A percentile compares a stretch with the other conserved stretches of the same genome.
Evolutionary conservation across 176 grass and related monocot genomes (phyloP).

Genomic region (Neostapfia colusana): DNA sequence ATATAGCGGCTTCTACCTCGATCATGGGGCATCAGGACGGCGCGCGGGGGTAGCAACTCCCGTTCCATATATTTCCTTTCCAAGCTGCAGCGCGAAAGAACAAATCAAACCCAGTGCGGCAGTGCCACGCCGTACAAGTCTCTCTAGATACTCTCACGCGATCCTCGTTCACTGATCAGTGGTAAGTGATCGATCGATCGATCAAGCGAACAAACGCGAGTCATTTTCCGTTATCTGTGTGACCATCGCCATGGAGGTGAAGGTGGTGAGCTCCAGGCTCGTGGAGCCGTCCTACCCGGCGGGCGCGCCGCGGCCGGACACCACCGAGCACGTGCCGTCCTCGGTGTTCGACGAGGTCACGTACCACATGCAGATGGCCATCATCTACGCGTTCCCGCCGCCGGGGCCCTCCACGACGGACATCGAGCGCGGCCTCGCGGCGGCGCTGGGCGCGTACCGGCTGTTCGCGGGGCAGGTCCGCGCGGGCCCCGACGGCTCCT

Average conservation of each 20-base stretch:
- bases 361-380: constrained; percentile 52
- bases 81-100: too few relatives aligned
- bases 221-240: not conserved
- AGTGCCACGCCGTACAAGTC: too few relatives aligned
- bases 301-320: constrained; percentile 3
- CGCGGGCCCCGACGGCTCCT: constrained; percentile 1
- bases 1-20: too few relatives aligned
- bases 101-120: too few relatives aligned
- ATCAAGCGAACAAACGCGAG: not conserved
- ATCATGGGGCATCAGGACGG: too few relatives aligned
- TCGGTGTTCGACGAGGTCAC: constrained; percentile 61
- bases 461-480: constrained; percentile 50
- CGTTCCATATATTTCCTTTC: too few relatives aligned
- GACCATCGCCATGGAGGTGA: constrained; percentile 49
- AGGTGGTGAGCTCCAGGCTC: constrained; percentile 50
- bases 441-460: constrained; percentile 38
- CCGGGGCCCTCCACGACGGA: constrained; percentile 44
- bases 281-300: constrained; percentile 51
- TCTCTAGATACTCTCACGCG: not conserved
- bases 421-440: constrained; percentile 48
- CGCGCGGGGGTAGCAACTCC: too few relatives aligned
- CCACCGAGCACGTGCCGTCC: constrained; percentile 31
- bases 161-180: not conserved
- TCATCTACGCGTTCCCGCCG: constrained; percentile 61
- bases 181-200: too few relatives aligned